A percentile compares a stretch with the other conserved stretches of the same genome.
These are phyloP conservation scores for Suhomyces atakaporum DNA, from an alignment of 1,139 yeast genomes.

Conservation along the genomic window DNA sequence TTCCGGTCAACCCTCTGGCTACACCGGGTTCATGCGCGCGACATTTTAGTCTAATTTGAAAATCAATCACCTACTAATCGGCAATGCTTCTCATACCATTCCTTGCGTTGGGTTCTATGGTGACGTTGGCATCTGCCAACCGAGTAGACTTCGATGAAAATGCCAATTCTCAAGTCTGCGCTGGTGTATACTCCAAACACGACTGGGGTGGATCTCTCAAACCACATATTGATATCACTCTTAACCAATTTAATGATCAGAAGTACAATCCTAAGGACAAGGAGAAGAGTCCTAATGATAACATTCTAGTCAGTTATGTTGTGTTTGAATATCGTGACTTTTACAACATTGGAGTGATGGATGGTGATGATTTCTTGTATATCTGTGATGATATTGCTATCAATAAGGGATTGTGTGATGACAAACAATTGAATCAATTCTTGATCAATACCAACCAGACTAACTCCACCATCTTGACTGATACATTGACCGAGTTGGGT, in stretches of 20 bases:
- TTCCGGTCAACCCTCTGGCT: not conserved
- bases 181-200: slow-evolving; percentile 84
- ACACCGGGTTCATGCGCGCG: not conserved
- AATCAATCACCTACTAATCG: too few relatives aligned
- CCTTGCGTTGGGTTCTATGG: slow-evolving; percentile 2
- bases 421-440: slow-evolving; percentile 60
- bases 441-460: slow-evolving; percentile 48
- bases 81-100: slow-evolving; percentile 6
- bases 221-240: slow-evolving; percentile 60
- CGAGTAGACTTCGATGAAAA: slow-evolving; percentile 49
- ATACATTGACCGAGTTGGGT: slow-evolving; percentile 57
- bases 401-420: slow-evolving; percentile 51
- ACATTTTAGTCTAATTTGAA: not conserved
- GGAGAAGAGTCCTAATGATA: slow-evolving; percentile 25
- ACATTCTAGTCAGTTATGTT: slow-evolving; percentile 60
- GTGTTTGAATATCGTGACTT: slow-evolving; percentile 85
- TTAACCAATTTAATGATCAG: slow-evolving; percentile 37
- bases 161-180: slow-evolving; percentile 64
- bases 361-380: slow-evolving; percentile 47
- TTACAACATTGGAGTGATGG: slow-evolving; percentile 57
- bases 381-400: slow-evolving; percentile 79
- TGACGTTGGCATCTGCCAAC: slow-evolving; percentile 39
- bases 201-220: slow-evolving; percentile 83
- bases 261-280: slow-evolving; percentile 32
- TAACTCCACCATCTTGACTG: slow-evolving; percentile 59